Base-by-base conservation (phyloP, 768 basidiomycete species). In the Dentipellis sp. region DNA sequence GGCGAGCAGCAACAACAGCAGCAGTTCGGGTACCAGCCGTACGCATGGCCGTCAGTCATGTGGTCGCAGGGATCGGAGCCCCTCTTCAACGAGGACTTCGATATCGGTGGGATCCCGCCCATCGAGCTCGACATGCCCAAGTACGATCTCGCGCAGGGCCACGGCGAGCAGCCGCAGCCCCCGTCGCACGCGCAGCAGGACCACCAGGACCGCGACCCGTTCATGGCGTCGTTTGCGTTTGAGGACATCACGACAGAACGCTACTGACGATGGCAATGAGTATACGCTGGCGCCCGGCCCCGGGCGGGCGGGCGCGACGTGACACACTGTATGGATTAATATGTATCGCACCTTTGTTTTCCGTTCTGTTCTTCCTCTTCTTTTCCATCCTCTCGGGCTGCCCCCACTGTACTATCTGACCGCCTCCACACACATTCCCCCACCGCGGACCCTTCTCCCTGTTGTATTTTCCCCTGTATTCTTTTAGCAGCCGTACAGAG, bases 11-110 rank as follows among this genome's bases (percentile, higher is more conserved):
- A 54, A 42, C 52, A 64, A 16, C 62, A 70, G 4, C 58, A 54
- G 42, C 52, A 56, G 22, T 54, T 60, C 37, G 68, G 62, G 14
- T 72, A 71, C 45, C 50, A 65, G 35, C 52, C 63, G 1, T 73
- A 67, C 58, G 61, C 68, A 50, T 75, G 72, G 69, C 29, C 66
- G 3, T 55, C 65, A 5, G 60, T 63, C 34, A 53, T 69, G 53
- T 74, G 74, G 73, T 67, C 65, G 7, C 64, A 64, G 66, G 57
- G 74, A 62, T 21, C 59, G 61, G 67, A 70, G 50, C 60, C 72
- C 55, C 69, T 86, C 47, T 71, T 71, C 39, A 76, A 74, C 55
- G 82, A 84, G 66, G 85, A 87, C 69, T 88, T 86, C 65, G 84
- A 86, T 64, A 67, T 88, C 59, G 69, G 64, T 61, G 71, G 81